Base-by-base conservation (phyloP, 179 eudicot species). In the Camellia oleifera region DNA sequence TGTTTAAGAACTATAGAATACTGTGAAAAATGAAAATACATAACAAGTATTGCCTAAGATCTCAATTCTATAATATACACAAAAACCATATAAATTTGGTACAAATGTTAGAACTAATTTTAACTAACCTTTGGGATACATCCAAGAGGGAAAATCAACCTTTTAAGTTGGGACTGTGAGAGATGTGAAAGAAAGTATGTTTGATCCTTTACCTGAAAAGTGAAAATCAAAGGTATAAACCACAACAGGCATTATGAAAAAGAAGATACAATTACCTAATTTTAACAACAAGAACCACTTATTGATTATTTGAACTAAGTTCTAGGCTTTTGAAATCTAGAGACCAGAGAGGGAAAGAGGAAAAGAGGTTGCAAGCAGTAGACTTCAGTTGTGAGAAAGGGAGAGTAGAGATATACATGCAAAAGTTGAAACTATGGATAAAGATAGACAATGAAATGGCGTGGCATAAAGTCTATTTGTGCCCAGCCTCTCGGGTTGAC, bases 151-250 rank as follows among this genome's bases (percentile, higher is more conserved):
- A 95, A 92, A 57, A 95, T 78, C 72, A 95, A 91, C n/a, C 93
- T 87, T 76, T 85, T 91, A 61, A 95, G 97, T 88, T 95, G 98
- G 64, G 87, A 75, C 86, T 94, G 98, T 69, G 95, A 93, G 70
- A 95, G 98, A 86, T 94, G 94, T 10, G 99, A 95, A 64, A 95
- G 93, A 74, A 95, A 95, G 85, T 95, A 95, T 4, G 99, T 95
- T 85, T 95, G 99, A 86, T 95, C 99, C 91, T 95, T 95, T 62
- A 95, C 92, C 99, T 95, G 94, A 81, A 76, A 82, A n/a, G 66
- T 32, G 15, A 72, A 61, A 58, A 68, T 13, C 52, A 20, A 62
- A 79, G 20, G 10, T 8, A 53, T 48, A 52, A 83, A 32, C 40
- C 2, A 26, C 72, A 81, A 12, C 26, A 56, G 44, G 26, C 44